These are phyloP conservation scores for Cryptococcus jaspeensis DNA, from an alignment of 1,284 basidiomycete genomes.

Conservation along the genomic window DNA sequence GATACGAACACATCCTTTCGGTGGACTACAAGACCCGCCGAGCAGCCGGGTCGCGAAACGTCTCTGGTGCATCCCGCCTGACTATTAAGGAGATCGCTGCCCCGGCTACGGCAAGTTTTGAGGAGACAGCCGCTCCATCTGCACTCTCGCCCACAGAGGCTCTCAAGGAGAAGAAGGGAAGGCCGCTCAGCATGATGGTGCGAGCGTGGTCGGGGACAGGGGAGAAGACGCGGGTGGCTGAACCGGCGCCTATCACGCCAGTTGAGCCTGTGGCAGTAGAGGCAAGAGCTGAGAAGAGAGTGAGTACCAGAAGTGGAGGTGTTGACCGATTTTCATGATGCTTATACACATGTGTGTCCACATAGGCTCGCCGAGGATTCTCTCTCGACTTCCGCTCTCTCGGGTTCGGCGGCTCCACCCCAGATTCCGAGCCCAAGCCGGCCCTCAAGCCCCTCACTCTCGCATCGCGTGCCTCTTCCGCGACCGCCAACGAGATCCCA, in stretches of 20 bases:
- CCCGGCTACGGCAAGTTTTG: background rate
- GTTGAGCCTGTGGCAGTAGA: constrained; percentile 9
- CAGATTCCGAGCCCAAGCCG: constrained; percentile 20
- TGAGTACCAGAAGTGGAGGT: constrained; percentile 7
- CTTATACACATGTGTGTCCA: background rate
- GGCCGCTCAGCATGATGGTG: constrained; percentile 36
- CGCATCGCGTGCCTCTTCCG: constrained; percentile 10
- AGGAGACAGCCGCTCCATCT: background rate
- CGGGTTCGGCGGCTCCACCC: constrained; percentile 34
- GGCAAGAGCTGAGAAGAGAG: constrained; percentile 28
- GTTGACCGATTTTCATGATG: background rate
- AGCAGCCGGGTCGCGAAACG: constrained; percentile 7
- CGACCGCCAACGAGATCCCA: background rate
- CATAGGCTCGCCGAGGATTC: constrained; percentile 41
- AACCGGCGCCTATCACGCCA: background rate
- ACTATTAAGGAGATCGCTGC: constrained; percentile 8
- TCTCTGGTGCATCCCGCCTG: constrained; percentile 1
- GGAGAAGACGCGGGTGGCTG: background rate
- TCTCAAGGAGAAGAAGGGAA: constrained; percentile 18
- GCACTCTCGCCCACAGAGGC: constrained; percentile 1
- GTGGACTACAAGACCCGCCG: constrained; percentile 66
- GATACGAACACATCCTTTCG: constrained; percentile 88
- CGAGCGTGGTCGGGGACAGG: constrained; percentile 16
- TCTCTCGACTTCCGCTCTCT: constrained; percentile 49
- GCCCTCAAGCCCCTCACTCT: constrained; percentile 36